Conservation (phyloP, 345 rosid species). For the Eucalyptus curtisii region DNA sequence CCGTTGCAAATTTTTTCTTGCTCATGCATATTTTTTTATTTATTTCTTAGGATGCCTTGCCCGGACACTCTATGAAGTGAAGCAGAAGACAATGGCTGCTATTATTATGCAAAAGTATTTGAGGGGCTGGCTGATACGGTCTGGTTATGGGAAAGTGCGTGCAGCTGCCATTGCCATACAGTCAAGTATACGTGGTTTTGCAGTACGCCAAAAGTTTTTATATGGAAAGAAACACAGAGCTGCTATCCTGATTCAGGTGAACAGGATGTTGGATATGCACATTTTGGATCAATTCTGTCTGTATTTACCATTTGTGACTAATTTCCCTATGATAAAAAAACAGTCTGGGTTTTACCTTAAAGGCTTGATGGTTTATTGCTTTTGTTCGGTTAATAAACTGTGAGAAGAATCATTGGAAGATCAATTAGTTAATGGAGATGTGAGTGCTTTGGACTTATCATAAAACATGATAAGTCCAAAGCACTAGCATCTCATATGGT, state of each 20-base stretch:
- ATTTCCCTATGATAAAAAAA: neutral
- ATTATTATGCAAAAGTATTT: constrained; percentile 53
- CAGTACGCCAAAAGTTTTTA: constrained; percentile 40
- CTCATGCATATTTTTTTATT: neutral
- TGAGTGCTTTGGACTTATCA: neutral
- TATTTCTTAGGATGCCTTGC: constrained; percentile 65
- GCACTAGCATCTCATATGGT: neutral
- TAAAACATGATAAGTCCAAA: no score
- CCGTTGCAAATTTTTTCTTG: neutral
- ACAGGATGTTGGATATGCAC: neutral
- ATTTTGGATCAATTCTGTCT: neutral
- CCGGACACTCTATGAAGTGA: constrained; percentile 40
- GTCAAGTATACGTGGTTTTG: constrained; percentile 58
- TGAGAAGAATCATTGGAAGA: neutral
- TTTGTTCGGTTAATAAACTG: neutral
- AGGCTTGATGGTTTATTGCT: neutral
- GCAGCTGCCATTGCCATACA: constrained; percentile 53
- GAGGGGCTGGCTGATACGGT: constrained; percentile 48
- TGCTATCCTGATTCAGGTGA: constrained; percentile 73
- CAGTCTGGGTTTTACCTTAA: neutral
- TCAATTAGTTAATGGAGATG: neutral
- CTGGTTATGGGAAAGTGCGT: constrained; percentile 30
- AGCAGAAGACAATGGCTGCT: constrained; percentile 62
- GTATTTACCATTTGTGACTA: neutral
- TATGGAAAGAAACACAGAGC: constrained; percentile 54